Conservation (phyloP, 2,329 filamentous ascomycete genomes). For the Colletotrichum abscissum region DNA sequence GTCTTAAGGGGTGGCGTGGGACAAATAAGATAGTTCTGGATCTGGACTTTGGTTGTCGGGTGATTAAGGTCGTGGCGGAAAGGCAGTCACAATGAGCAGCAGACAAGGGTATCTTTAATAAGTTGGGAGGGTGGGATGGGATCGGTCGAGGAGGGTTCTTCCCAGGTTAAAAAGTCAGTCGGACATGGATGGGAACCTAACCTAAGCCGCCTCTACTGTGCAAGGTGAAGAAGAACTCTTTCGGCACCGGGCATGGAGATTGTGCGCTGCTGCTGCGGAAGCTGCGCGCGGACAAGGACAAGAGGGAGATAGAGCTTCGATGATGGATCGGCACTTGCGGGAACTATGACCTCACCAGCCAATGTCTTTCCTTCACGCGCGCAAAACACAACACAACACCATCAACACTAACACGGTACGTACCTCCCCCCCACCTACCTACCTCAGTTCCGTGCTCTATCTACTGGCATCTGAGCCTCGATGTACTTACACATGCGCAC, state of each 20-base stretch:
- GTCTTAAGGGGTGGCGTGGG: slow-evolving; percentile 18
- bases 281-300: slow-evolving; percentile 4
- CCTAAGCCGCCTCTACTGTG: too few relatives aligned
- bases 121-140: slow-evolving; percentile 14
- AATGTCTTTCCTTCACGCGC: slow-evolving; percentile 5
- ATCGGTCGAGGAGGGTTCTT: neutral
- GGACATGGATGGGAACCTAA: slow-evolving; percentile 9
- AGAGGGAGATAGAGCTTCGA: slow-evolving; percentile 20
- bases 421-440: neutral
- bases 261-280: neutral
- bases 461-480: neutral
- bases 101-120: slow-evolving; percentile 30
- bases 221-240: slow-evolving; percentile 1
- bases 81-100: slow-evolving; percentile 1
- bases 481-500: too few relatives aligned
- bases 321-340: slow-evolving; percentile 37
- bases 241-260: neutral
- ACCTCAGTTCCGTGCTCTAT: neutral
- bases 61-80: slow-evolving; percentile 17
- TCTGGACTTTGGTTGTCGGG: slow-evolving; percentile 26
- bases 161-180: neutral
- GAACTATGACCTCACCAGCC: slow-evolving; percentile 37
- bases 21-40: slow-evolving; percentile 25
- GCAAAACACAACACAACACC: neutral
- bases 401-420: neutral